These are phyloP conservation scores for Hypholoma sublateritium DNA, from an alignment of 768 basidiomycete genomes.

Conservation along the genomic window DNA sequence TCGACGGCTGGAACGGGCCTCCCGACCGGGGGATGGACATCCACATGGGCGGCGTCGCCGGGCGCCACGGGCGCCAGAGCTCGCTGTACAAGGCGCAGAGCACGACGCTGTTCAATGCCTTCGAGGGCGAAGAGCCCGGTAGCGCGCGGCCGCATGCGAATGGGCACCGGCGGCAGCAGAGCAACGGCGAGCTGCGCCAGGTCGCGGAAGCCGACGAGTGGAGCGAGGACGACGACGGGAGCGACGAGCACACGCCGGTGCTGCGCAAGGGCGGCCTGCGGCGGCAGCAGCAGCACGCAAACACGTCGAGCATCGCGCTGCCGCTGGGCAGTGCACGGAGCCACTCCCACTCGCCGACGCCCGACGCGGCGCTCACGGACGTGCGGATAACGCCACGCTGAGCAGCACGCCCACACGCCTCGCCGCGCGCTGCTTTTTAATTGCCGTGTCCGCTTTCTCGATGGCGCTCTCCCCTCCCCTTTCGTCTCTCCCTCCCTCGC, in stretches of 20 bases:
- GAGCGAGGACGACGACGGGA: constrained; percentile 46
- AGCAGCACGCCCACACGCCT: neutral
- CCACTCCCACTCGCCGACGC: constrained; percentile 52
- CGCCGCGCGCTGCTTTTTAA: neutral
- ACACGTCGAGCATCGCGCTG: constrained; percentile 13
- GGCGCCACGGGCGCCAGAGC: constrained; percentile 60
- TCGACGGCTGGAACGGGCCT: constrained; percentile 70
- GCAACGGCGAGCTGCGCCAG: constrained; percentile 55
- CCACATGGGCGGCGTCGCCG: constrained; percentile 21
- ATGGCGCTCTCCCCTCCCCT: neutral
- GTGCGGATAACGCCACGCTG: constrained; percentile 30
- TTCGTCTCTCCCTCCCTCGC: neutral
- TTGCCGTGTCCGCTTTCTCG: neutral
- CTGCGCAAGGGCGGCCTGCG: constrained; percentile 25
- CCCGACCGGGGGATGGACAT: constrained; percentile 25
- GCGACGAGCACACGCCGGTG: constrained; percentile 43
- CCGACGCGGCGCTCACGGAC: constrained; percentile 36
- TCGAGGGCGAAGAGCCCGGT: constrained; percentile 55
- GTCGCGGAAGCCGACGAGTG: constrained; percentile 71
- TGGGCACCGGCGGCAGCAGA: constrained; percentile 18
- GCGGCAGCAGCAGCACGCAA: constrained; percentile 16
- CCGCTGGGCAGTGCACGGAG: constrained; percentile 42
- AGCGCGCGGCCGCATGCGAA: constrained; percentile 5
- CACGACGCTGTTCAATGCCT: constrained; percentile 72
- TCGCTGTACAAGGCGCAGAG: constrained; percentile 68